Evolutionary conservation across 2,329 filamentous ascomycete genomes (phyloP), one percentile per base, ranked within the genome.

Genomic region (Colletotrichum endophyticum): DNA sequence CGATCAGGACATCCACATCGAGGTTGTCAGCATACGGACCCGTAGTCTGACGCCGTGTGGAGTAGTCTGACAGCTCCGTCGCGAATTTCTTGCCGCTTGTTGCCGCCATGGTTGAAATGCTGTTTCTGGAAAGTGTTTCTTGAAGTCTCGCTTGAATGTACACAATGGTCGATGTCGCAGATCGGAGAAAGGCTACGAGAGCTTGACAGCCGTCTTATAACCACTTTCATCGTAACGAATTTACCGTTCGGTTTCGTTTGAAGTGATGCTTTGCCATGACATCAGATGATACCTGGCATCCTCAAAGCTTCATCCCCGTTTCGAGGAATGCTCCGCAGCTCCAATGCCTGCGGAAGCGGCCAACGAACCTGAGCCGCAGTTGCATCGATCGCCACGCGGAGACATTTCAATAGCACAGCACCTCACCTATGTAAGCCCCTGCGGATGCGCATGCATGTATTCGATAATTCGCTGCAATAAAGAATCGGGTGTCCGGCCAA

Each of bases 1-100:
- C 86, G 8, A 89, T 80, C 5, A 89, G 80, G 5, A 83, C 86
- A 70, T 89, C 85, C 5, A 89, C 81, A 9, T 89, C 86, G 7
- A 87, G 83, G 34, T 87, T 81, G 6, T 86, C 82, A 1, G 86
- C 84, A 73, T 88, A 88, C 0, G 85, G 85, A 0, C 87, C 87
- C 3, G 81, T 80, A 25, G 81, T 81, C 1, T 71, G 32, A n/a
- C 64, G 73, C 13, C 73, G 57, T 3, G 83, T 72, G 1, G 85
- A 85, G 75, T 85, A 87, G 28, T 86, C 85, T 0, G 82, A 84
- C 19, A 87, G 80, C 22, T 85, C 84, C 3, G 86, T 86, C 75
- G 85, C 86, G 81, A 86, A 86, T 80, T 85, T 86, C 53, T 85
- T 87, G 19, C 63, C 28, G 32, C 57, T 32, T 15, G 63, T 59